Percentiles rank a stretch among this genome's conserved stretches.
Conservation (phyloP, 306 rosid genomes). For the Herpetospermum pedunculosum region DNA sequence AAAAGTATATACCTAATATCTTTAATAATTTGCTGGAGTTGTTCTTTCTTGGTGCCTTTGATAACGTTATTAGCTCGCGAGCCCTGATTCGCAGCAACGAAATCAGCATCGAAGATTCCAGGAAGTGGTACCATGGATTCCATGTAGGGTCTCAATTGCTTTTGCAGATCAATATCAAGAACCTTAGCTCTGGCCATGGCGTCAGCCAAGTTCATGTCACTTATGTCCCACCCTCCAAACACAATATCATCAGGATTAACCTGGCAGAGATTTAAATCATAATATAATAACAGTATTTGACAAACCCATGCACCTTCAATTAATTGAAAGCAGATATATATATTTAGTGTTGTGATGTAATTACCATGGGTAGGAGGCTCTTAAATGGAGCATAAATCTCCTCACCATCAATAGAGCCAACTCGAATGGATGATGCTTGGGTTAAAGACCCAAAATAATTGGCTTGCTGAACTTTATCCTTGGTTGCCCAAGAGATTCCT, state of each 20-base stretch:
- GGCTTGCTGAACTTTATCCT: slow-evolving; percentile 90
- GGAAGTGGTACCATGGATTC: slow-evolving; percentile 97
- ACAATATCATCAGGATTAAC: slow-evolving; percentile 93
- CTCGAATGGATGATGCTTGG: slow-evolving; percentile 84
- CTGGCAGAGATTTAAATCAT: slow-evolving; percentile 20
- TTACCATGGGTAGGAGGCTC: slow-evolving; percentile 93
- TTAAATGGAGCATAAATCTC: slow-evolving; percentile 94
- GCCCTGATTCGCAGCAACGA: slow-evolving; percentile 94
- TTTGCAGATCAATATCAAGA: slow-evolving; percentile 90
- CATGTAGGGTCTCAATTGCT: slow-evolving; percentile 94
- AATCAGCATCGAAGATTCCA: slow-evolving; percentile 83
- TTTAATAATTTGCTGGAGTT: slow-evolving; percentile 58
- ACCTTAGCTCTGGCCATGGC: slow-evolving; percentile 93
- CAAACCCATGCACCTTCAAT: neutral
- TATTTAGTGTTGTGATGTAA: neutral
- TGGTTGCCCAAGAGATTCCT: slow-evolving; percentile 98
- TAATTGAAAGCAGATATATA: neutral
- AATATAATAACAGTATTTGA: neutral
- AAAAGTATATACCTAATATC: slow-evolving; percentile 49
- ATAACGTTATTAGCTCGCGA: slow-evolving; percentile 79
- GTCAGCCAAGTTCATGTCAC: slow-evolving; percentile 89
- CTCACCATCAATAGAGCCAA: slow-evolving; percentile 88
- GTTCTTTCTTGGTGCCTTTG: slow-evolving; percentile 84
- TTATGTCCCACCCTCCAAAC: slow-evolving; percentile 98
- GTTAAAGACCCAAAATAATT: slow-evolving; percentile 90